Evolutionary conservation across 495 filamentous ascomycete genomes (phyloP), one percentile per base, ranked within the genome.

Genomic region (Cairneyella variabilis): DNA sequence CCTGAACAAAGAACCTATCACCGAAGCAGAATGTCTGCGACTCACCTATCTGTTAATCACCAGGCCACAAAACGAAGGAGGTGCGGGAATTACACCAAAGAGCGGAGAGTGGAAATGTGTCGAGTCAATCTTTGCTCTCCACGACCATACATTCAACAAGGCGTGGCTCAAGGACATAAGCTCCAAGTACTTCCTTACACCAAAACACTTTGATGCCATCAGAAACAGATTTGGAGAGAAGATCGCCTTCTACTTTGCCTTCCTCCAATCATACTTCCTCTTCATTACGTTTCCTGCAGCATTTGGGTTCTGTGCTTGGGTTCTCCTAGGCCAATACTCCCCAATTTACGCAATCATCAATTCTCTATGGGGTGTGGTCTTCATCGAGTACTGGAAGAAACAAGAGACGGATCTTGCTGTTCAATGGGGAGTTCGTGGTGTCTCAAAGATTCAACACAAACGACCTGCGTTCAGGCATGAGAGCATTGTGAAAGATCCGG

Each of bases 311-410:
- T 82, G 79, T 2, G 82, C 87, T 26, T 97, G 89, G 88, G 64
- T 93, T 25, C 59, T 97, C 12, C 76, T 98, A 2, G 90, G 91
- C 2, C 77, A 84, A 37, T 98, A 86, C 68, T 97, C 92, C 3
- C 78, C 83, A 54, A 69, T 91, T 34, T 98, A 96, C 59, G 87
- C 88, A 2, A 62, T 92, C 10, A 79, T 88, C 36, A 95, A 88
- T 64, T 83, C 82, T 26, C 72, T 97, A 3, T 96, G 92, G 91
- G 86, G 86, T 48, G 83, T 95, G 1, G 71, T 91, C 18, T 97
- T 98, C 62, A 85, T 95, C 34, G 93, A 98, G 68, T 96, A 89
- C 66, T 98, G 93, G 93, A 96, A 93, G 71, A 85, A 88, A 53
- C 89, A 96, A 70, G 91, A 98, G 67, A 75, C 85, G 11, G 95